Conservation (phyloP, 257 asterid genomes). For the Fraxinus pennsylvanica region DNA sequence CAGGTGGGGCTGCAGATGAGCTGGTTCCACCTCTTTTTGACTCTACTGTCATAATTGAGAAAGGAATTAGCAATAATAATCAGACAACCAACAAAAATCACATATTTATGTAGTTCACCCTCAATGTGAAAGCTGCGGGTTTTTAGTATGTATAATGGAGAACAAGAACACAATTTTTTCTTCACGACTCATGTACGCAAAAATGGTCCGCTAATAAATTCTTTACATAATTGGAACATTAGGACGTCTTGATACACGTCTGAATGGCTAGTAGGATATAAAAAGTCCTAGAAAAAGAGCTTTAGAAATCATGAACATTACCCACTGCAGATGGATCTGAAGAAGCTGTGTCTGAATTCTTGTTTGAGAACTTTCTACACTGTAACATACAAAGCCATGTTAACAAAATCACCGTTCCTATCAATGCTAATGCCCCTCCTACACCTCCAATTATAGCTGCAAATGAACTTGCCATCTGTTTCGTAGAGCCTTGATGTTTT, state of each 20-base stretch:
- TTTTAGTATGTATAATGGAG: neutral
- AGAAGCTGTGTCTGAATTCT: constrained; percentile 65
- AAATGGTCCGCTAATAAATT: neutral
- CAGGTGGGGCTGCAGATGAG: constrained; percentile 25
- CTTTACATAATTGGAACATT: neutral
- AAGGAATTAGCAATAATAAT: constrained; percentile 6
- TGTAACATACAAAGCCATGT: constrained; percentile 36
- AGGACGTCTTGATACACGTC: too few species aligned
- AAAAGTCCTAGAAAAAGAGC: neutral
- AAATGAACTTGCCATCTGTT: constrained; percentile 47
- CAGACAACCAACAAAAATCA: neutral
- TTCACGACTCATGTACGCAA: neutral
- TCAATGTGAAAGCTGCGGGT: too few species aligned
- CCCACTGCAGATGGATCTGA: constrained; percentile 74
- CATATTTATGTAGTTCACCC: too few species aligned
- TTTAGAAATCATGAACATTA: constrained; percentile 25
- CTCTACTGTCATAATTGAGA: constrained; percentile 38
- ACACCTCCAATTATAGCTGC: constrained; percentile 57
- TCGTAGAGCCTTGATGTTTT: constrained; percentile 13
- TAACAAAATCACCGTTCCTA: constrained; percentile 34
- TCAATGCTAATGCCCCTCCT: constrained; percentile 44
- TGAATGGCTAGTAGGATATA: neutral
- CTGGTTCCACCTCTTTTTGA: constrained; percentile 39
- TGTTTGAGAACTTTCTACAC: constrained; percentile 38
- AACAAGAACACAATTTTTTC: neutral